Conservation (phyloP, 495 filamentous ascomycete genomes). For the Paragyromitra xinjiangensis region DNA sequence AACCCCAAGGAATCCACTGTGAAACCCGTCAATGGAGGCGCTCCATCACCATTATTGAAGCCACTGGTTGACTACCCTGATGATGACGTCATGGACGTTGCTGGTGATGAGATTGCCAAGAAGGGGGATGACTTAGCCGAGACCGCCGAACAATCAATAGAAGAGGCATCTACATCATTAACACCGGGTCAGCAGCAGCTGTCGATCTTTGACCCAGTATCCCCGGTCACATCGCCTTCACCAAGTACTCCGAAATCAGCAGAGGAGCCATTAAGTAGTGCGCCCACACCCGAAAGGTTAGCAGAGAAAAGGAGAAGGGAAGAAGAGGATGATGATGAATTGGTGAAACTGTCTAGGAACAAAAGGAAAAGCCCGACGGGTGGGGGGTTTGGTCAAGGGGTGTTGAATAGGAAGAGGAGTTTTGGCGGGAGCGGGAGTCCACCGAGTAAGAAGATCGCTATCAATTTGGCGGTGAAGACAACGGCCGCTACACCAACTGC, state of each 20-base stretch:
- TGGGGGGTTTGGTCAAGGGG: constrained; percentile 29
- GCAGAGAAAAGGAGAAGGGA: constrained; percentile 90
- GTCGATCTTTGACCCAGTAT: constrained; percentile 44
- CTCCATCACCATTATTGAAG: constrained; percentile 67
- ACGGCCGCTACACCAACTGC: constrained; percentile 43
- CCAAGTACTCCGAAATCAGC: constrained; percentile 56
- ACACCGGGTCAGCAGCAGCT: constrained; percentile 18
- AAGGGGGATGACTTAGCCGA: constrained; percentile 56
- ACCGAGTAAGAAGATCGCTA: constrained; percentile 65
- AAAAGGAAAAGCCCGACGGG: constrained; percentile 71
- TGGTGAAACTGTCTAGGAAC: constrained; percentile 74
- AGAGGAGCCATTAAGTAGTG: constrained; percentile 56
- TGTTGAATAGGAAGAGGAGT: constrained; percentile 58
- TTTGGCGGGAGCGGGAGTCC: constrained; percentile 55
- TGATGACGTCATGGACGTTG: constrained; percentile 75
- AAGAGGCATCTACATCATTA: constrained; percentile 41
- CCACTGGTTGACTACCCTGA: constrained; percentile 91
- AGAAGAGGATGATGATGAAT: constrained; percentile 80
- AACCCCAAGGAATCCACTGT: constrained; percentile 45
- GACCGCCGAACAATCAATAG: constrained; percentile 69
- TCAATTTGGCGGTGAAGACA: constrained; percentile 59
- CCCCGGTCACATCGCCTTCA: constrained; percentile 47
- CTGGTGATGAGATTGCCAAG: constrained; percentile 57
- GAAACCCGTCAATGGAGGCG: constrained; percentile 58
- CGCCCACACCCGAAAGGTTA: constrained; percentile 75